Evolutionary conservation across 2,329 filamentous ascomycete genomes (phyloP), one percentile per base, ranked within the genome.

Genomic region (Plectosphaerella cucumerina): DNA sequence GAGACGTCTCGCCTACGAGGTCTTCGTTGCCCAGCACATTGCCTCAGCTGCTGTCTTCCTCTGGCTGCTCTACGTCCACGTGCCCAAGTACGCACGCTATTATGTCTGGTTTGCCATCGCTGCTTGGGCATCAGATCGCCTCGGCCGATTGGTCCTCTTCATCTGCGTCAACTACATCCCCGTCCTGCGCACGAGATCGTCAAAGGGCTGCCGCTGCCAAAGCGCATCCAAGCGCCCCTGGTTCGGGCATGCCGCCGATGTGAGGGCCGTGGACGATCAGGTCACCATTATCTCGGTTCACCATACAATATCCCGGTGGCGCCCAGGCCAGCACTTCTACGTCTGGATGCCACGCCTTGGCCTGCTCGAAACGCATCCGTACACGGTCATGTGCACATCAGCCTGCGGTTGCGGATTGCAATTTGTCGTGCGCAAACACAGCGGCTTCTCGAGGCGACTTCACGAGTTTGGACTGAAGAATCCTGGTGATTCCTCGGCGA

Each of bases 51-150:
- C 59, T 5, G 17, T 58, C 21, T 78, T 89, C 58, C 67, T 88
- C 26, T 86, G 79, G 68, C 70, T 86, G 37, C 65, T 87, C 14
- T 81, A 85, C 58, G 68, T 76, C 41, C 86, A 89, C 62, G 75
- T 86, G 4, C 85, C 86, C 1, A 59, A 62, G 10, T 76, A 78
- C 45, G 78, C 84, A 5, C 73, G 70, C 22, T 81, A 82, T 60
- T 82, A 85, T 50, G 67, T 89, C 31, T 89, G 84, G 84, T 80
- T 86, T 56, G 75, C 82, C n/a, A 70, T 88, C 17, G 80, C 75
- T 74, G 85, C 2, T 72, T 87, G 31, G 80, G 74, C 44, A 6
- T 80, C 85, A 51, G 86, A 89, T 57, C 77, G 85, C 5, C 67
- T 74, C 15, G 75, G 75, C 52, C 75, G 82, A 49, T 61, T 73